phyloP scores from a whole-genome alignment of 345 rosid species.

The Eucalyptus pauciflora region DNA sequence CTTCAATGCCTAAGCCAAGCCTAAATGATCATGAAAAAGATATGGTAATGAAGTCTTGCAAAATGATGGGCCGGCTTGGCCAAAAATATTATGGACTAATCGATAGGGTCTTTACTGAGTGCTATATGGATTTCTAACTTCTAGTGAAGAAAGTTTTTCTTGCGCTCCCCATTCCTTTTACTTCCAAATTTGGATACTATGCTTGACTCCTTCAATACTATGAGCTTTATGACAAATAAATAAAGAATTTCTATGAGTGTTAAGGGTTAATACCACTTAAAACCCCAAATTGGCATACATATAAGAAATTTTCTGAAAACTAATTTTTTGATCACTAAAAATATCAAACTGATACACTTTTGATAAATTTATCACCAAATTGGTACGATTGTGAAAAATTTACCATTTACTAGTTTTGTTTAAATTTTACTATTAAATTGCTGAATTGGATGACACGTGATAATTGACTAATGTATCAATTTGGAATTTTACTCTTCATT shows the following conservation, averaged over 20 bases:
- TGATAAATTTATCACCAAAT: no score
- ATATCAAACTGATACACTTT: no score
- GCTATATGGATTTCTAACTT: not conserved
- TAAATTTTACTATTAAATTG: no score
- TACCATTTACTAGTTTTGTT: no score
- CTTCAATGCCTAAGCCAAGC: not conserved
- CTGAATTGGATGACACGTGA: rapidly evolving
- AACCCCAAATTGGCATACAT: no score
- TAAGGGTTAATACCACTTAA: no score
- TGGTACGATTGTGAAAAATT: no score
- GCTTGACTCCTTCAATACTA: not conserved
- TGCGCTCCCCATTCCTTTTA: not conserved
- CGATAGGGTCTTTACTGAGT: not conserved
- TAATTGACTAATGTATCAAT: rapidly evolving
- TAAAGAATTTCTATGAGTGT: not conserved
- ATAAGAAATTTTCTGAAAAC: no score
- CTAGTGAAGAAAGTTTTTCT: not conserved
- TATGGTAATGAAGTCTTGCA: not conserved
- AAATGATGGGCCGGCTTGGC: not conserved
- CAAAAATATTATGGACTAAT: not conserved
- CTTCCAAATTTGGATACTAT: not conserved
- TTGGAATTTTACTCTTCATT: no score
- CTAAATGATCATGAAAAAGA: not conserved
- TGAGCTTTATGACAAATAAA: not conserved
- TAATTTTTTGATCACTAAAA: no score